These are phyloP conservation scores for Emericellopsis cladophorae DNA, from an alignment of 2,329 filamentous ascomycete genomes.

Conservation along the genomic window DNA sequence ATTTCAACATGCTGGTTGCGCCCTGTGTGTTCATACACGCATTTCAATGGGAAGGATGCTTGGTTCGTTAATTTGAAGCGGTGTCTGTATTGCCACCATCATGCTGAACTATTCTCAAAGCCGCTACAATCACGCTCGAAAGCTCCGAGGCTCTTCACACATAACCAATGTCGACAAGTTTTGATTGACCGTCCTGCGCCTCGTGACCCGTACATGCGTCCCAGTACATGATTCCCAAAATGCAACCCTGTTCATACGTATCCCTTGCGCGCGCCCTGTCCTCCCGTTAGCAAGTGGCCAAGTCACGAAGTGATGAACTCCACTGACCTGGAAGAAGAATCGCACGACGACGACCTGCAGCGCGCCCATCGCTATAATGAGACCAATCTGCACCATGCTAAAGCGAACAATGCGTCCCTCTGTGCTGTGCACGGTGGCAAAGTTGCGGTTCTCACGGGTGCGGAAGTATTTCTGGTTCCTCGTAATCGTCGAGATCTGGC, in stretches of 20 bases:
- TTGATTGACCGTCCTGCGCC: slow-evolving; percentile 13
- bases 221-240: slow-evolving; percentile 4
- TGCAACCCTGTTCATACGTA: slow-evolving; percentile 40
- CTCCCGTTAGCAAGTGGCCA: slow-evolving; percentile 4
- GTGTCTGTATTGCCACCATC: too few relatives aligned
- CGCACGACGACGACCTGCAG: slow-evolving; percentile 94
- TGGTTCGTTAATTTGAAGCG: neutral
- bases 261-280: slow-evolving; percentile 52
- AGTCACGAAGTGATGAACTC: too few relatives aligned
- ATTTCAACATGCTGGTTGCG: too few relatives aligned
- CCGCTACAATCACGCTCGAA: too few relatives aligned
- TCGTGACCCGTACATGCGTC: slow-evolving; percentile 12
- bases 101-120: too few relatives aligned
- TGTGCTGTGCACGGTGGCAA: slow-evolving; percentile 93
- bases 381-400: slow-evolving; percentile 77
- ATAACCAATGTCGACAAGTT: slow-evolving; percentile 3
- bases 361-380: slow-evolving; percentile 92
- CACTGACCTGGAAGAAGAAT: slow-evolving; percentile 87
- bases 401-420: slow-evolving; percentile 96
- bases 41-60: neutral
- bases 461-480: slow-evolving; percentile 99
- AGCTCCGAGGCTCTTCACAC: slow-evolving; percentile 3
- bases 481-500: slow-evolving; percentile 85
- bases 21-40: too few relatives aligned
- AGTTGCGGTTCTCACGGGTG: slow-evolving; percentile 96